Evolutionary conservation across 179 eudicot genomes (phyloP).

Genomic region (Silene coronaria): DNA sequence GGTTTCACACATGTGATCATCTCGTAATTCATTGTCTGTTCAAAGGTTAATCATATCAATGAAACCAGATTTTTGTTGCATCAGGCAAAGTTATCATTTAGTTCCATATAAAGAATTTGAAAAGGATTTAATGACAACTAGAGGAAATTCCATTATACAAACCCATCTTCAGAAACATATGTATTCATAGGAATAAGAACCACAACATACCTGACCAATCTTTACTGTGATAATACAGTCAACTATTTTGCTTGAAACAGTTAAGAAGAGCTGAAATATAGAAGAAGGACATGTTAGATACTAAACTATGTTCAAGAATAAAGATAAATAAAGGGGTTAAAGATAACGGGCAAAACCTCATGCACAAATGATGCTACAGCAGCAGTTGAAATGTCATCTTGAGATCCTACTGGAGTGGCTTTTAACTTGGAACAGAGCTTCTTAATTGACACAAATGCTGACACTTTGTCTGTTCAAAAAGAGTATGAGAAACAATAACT

Average conservation of each 20-base stretch:
- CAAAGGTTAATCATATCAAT: no score
- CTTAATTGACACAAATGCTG: slow-evolving; percentile 63
- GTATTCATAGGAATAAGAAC: not conserved
- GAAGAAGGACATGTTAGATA: slow-evolving; percentile 14
- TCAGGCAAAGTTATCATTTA: no score
- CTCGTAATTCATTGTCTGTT: no score
- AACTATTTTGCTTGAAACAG: slow-evolving; percentile 53
- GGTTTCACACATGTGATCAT: no score
- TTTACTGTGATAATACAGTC: slow-evolving; percentile 61
- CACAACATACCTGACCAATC: slow-evolving; percentile 66
- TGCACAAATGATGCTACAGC: slow-evolving; percentile 36
- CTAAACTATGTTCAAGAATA: not conserved
- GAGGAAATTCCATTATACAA: not conserved
- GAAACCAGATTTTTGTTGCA: no score
- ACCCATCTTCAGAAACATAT: not conserved
- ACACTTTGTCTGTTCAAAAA: slow-evolving; percentile 62
- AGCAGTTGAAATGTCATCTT: slow-evolving; percentile 33
- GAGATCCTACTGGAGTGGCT: slow-evolving; percentile 25
- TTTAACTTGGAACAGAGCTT: slow-evolving; percentile 66
- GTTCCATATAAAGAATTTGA: not conserved
- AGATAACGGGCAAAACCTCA: slow-evolving; percentile 47
- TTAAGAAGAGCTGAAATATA: slow-evolving; percentile 49
- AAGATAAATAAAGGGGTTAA: not conserved
- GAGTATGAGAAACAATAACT: slow-evolving; percentile 20
- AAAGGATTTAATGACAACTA: slow-evolving; percentile 1